Evolutionary conservation across 495 filamentous ascomycete species (phyloP).

Genomic region (Parathielavia appendiculata): DNA sequence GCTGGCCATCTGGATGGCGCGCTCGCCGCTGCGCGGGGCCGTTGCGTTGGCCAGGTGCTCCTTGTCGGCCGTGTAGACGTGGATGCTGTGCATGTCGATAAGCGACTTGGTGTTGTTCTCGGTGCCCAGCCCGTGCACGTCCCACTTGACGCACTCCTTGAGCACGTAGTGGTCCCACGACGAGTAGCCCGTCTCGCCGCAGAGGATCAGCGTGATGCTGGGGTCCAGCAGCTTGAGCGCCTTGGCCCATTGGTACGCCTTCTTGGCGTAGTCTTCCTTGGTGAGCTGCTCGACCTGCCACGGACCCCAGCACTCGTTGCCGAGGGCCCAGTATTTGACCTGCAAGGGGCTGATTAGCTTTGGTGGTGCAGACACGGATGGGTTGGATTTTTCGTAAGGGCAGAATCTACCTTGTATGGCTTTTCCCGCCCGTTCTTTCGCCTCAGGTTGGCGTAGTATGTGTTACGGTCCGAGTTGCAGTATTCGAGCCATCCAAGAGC

Average conservation of each 20-base stretch:
- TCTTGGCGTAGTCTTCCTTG: slow-evolving; percentile 68
- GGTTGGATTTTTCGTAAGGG: no score
- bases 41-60: slow-evolving; percentile 54
- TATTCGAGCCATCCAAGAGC: slow-evolving; percentile 76
- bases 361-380: neutral
- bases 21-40: slow-evolving; percentile 62
- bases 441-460: slow-evolving; percentile 72
- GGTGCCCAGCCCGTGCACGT: slow-evolving; percentile 8
- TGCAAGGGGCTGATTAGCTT: neutral
- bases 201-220: slow-evolving; percentile 59
- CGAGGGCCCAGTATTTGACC: slow-evolving; percentile 52
- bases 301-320: slow-evolving; percentile 74
- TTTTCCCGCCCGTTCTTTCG: slow-evolving; percentile 64
- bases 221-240: slow-evolving; percentile 73
- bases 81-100: slow-evolving; percentile 64
- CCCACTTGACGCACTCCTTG: slow-evolving; percentile 56
- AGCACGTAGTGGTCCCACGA: slow-evolving; percentile 70
- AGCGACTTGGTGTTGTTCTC: slow-evolving; percentile 18
- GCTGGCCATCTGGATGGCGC: slow-evolving; percentile 66
- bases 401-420: slow-evolving; percentile 57
- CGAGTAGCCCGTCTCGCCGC: slow-evolving; percentile 61
- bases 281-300: slow-evolving; percentile 77
- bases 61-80: slow-evolving; percentile 62
- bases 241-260: slow-evolving; percentile 75
- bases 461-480: slow-evolving; percentile 67